Evolutionary conservation across 768 basidiomycete species (phyloP).

Genomic region (Mrakia blollopis): DNA sequence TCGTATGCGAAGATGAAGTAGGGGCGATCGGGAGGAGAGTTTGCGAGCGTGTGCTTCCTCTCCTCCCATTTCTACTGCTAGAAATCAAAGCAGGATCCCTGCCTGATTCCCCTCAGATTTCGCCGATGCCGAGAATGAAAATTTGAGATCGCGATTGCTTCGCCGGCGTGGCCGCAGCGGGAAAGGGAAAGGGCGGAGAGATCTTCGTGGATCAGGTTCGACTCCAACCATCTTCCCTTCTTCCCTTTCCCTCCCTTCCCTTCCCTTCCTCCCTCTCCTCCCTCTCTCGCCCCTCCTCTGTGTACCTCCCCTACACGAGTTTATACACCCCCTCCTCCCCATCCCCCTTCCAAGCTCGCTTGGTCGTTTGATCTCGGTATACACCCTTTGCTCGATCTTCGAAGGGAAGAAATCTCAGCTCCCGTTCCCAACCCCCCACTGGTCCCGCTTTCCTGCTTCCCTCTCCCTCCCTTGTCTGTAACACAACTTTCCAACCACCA

Average conservation of each 20-base stretch:
- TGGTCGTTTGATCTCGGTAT: neutral
- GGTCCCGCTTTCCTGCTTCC: neutral
- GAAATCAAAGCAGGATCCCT: too few species aligned
- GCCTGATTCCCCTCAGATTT: too few species aligned
- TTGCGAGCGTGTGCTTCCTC: too few species aligned
- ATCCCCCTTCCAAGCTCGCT: neutral
- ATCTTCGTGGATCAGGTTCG: too few species aligned
- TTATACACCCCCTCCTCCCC: neutral
- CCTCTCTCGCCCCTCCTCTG: neutral
- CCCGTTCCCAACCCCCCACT: neutral
- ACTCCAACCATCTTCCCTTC: neutral
- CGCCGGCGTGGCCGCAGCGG: neutral
- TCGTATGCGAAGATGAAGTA: too few species aligned
- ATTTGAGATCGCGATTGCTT: too few species aligned
- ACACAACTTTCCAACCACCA: neutral
- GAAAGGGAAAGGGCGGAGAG: too few species aligned
- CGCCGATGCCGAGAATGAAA: too few species aligned
- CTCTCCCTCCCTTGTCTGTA: neutral
- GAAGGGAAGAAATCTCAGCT: neutral
- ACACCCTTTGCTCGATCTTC: neutral
- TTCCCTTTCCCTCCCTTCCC: neutral
- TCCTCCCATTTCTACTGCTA: too few species aligned
- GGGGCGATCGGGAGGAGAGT: too few species aligned
- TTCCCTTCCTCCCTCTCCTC: neutral
- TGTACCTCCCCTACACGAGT: neutral